phyloP scores from a whole-genome alignment of 2,329 filamentous ascomycete genomes.

The Ceratocystis diversiconidia region DNA sequence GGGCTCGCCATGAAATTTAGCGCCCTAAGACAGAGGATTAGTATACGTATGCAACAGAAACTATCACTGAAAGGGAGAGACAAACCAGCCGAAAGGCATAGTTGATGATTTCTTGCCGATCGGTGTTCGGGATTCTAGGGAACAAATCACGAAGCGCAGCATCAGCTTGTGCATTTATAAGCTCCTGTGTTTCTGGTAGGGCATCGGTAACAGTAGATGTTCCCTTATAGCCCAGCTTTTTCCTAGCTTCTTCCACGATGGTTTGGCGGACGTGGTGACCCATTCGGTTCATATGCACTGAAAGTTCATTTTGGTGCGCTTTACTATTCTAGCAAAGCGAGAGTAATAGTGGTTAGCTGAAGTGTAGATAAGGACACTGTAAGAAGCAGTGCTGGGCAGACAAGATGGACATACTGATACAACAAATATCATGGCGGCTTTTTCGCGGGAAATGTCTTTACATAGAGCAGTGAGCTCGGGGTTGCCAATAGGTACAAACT shows the following conservation, averaged over 20 bases:
- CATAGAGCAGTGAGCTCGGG: slow-evolving; percentile 45
- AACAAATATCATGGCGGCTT: slow-evolving; percentile 50
- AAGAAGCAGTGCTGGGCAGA: neutral
- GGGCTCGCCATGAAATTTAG: slow-evolving; percentile 36
- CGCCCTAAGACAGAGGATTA: slow-evolving; percentile 29
- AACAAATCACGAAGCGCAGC: slow-evolving; percentile 49
- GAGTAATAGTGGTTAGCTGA: slow-evolving; percentile 1
- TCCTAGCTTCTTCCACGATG: slow-evolving; percentile 43
- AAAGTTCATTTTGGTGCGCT: slow-evolving; percentile 27
- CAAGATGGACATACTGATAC: slow-evolving; percentile 39
- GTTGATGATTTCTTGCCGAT: slow-evolving; percentile 46
- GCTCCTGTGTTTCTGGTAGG: slow-evolving; percentile 43
- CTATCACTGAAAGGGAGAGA: slow-evolving; percentile 14
- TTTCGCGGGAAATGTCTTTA: slow-evolving; percentile 50
- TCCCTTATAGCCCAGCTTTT: slow-evolving; percentile 21
- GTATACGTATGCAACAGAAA: neutral
- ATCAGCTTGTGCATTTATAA: slow-evolving; percentile 49
- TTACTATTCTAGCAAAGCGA: slow-evolving; percentile 23
- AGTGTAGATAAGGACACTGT: neutral
- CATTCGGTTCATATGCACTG: slow-evolving; percentile 42
- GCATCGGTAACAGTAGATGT: slow-evolving; percentile 33
- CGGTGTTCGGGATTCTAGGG: slow-evolving; percentile 50
- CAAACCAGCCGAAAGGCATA: slow-evolving; percentile 49
- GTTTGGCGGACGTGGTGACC: slow-evolving; percentile 46
- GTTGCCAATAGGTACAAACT: slow-evolving; percentile 49